A percentile compares a stretch with the other conserved stretches of the same genome.
Evolutionary conservation across 768 basidiomycete species (phyloP).

Genomic region (Suillus alpinus): DNA sequence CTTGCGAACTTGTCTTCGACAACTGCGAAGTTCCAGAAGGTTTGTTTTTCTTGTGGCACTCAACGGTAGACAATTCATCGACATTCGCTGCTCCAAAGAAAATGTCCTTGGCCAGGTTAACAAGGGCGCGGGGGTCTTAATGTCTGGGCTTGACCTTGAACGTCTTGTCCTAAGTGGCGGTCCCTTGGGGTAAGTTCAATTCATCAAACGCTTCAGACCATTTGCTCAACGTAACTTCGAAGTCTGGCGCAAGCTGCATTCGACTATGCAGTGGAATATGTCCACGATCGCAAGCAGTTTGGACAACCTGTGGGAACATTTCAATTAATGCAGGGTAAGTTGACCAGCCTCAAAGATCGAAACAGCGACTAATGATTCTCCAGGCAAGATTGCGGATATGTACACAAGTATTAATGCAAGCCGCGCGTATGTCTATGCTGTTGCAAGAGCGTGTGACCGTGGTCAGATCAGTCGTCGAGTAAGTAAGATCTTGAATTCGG

Average conservation of each 20-base stretch:
- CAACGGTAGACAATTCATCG: neutral
- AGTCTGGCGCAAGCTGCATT: slow-evolving; percentile 94
- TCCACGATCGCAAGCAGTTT: slow-evolving; percentile 94
- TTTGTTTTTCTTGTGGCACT: slow-evolving; percentile 28
- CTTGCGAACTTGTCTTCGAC: slow-evolving; percentile 91
- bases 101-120: slow-evolving; percentile 82
- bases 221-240: slow-evolving; percentile 7
- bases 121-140: slow-evolving; percentile 81
- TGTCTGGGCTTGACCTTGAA: slow-evolving; percentile 93
- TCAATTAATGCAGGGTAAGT: slow-evolving; percentile 91
- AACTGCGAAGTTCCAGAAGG: slow-evolving; percentile 87
- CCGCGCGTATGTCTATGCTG: slow-evolving; percentile 89
- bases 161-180: slow-evolving; percentile 90
- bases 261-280: slow-evolving; percentile 82
- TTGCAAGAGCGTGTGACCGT: slow-evolving; percentile 83
- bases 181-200: slow-evolving; percentile 67
- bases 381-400: slow-evolving; percentile 89
- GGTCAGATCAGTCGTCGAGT: slow-evolving; percentile 78
- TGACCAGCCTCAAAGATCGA: neutral
- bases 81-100: slow-evolving; percentile 39
- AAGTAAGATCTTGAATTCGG: slow-evolving; percentile 24
- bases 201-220: neutral
- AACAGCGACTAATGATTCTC: neutral
- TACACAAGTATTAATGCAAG: slow-evolving; percentile 90
- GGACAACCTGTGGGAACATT: slow-evolving; percentile 84